Conservation (phyloP, 139 green algal genomes). For the Ostreobium quekettii region DNA sequence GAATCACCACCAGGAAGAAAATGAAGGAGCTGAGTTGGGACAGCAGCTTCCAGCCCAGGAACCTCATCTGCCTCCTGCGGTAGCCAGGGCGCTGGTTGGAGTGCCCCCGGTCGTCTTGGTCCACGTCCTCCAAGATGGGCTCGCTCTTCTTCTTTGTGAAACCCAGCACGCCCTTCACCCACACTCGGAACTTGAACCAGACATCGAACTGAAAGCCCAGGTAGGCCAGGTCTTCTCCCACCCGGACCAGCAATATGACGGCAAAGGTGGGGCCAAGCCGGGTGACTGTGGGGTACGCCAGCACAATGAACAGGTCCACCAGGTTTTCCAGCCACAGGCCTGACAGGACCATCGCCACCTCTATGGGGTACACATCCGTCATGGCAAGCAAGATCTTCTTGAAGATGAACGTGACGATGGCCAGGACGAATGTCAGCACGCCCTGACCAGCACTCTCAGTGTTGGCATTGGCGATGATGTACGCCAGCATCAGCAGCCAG, state of each 20-base stretch:
- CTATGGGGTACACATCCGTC: constrained; percentile 18
- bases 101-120: constrained; percentile 20
- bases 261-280: constrained; percentile 15
- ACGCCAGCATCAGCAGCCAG: constrained; percentile 15
- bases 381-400: constrained; percentile 27
- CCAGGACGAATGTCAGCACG: constrained; percentile 19
- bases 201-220: constrained; percentile 22
- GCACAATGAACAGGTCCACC: constrained; percentile 22
- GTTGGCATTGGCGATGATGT: constrained; percentile 20
- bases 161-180: constrained; percentile 26
- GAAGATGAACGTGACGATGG: constrained; percentile 26
- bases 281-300: constrained; percentile 20
- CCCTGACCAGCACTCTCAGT: constrained; percentile 4
- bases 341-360: constrained; percentile 22
- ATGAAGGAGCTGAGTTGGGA: constrained; percentile 15
- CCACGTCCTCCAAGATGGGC: constrained; percentile 19
- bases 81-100: constrained; percentile 23
- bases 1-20: constrained; percentile 18
- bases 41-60: constrained; percentile 18
- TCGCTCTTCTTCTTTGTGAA: constrained; percentile 21
- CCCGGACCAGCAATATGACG: constrained; percentile 20
- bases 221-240: constrained; percentile 21
- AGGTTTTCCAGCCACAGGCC: constrained; percentile 28
- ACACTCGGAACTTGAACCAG: constrained; percentile 24
- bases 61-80: constrained; percentile 19